A percentile compares a stretch with the other conserved stretches of the same genome.
These are phyloP conservation scores for Pseudogymnoascus sp. DNA, from an alignment of 2,329 filamentous ascomycete species.

Conservation along the genomic window DNA sequence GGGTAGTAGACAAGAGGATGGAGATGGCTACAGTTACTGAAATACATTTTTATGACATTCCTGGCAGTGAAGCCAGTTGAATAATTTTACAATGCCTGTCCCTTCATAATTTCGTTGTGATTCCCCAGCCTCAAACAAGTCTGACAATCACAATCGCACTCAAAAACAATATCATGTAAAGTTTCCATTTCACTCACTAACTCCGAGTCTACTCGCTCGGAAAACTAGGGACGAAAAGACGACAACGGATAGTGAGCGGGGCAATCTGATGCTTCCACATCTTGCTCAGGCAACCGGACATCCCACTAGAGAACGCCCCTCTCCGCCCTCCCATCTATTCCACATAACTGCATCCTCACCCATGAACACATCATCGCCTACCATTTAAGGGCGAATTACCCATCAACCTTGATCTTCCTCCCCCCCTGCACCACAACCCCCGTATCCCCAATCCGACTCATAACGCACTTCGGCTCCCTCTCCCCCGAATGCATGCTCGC, in stretches of 20 bases:
- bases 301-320: background rate
- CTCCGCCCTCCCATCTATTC: background rate
- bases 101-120: background rate
- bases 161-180: background rate
- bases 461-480: slow-evolving; percentile 66
- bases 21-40: background rate
- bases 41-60: background rate
- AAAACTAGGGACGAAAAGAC: background rate
- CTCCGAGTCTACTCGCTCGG: background rate
- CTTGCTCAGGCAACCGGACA: background rate
- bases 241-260: background rate
- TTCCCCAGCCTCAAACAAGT: background rate
- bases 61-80: background rate
- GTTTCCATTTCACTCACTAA: background rate
- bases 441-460: slow-evolving; percentile 57
- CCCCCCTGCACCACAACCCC: slow-evolving; percentile 26
- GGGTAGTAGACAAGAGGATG: background rate
- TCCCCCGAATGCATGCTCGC: slow-evolving; percentile 83
- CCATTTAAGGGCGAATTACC: background rate
- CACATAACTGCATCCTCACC: background rate
- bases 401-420: slow-evolving; percentile 21
- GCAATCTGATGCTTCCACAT: background rate
- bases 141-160: background rate
- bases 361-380: background rate
- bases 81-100: background rate